These are phyloP conservation scores for Huiozyma sinensis DNA, from an alignment of 805 yeast species.

Conservation along the genomic window DNA sequence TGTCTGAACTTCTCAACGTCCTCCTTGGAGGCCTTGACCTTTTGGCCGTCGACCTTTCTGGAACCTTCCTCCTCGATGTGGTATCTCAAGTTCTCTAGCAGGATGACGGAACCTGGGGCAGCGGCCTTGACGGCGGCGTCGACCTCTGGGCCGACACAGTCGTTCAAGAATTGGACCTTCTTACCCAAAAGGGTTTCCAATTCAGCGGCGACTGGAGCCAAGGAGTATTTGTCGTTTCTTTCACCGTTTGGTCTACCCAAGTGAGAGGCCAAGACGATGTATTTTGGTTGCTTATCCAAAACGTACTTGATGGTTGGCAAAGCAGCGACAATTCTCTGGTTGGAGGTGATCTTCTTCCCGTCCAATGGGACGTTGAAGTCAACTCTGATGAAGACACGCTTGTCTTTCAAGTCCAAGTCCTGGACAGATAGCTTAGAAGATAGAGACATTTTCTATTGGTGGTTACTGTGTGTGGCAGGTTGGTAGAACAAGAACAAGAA, in stretches of 20 bases:
- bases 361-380: conserved; percentile 94
- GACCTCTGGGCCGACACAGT: conserved; percentile 88
- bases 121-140: conserved; percentile 68
- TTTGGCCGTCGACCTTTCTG: conserved; percentile 80
- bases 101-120: conserved; percentile 68
- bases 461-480: neutral
- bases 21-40: conserved; percentile 83
- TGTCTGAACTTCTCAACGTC: conserved; percentile 81
- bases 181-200: conserved; percentile 63
- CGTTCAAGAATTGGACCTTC: conserved; percentile 71
- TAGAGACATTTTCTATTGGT: conserved; percentile 58
- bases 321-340: conserved; percentile 99
- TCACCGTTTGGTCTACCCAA: conserved; percentile 99
- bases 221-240: conserved; percentile 71
- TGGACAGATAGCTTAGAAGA: conserved; percentile 86
- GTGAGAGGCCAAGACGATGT: conserved; percentile 87
- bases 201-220: conserved; percentile 89
- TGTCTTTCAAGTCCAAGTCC: conserved; percentile 76
- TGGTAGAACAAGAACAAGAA: neutral
- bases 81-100: conserved; percentile 95
- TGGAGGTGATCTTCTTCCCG: conserved; percentile 94
- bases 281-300: conserved; percentile 82
- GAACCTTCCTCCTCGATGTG: conserved; percentile 97
- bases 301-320: conserved; percentile 96
- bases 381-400: conserved; percentile 97